A percentile compares a stretch with the other conserved stretches of the same genome.
These are phyloP conservation scores for Thalassiosira mediterranea DNA, from an alignment of 352 stramenopile species.

Conservation along the genomic window DNA sequence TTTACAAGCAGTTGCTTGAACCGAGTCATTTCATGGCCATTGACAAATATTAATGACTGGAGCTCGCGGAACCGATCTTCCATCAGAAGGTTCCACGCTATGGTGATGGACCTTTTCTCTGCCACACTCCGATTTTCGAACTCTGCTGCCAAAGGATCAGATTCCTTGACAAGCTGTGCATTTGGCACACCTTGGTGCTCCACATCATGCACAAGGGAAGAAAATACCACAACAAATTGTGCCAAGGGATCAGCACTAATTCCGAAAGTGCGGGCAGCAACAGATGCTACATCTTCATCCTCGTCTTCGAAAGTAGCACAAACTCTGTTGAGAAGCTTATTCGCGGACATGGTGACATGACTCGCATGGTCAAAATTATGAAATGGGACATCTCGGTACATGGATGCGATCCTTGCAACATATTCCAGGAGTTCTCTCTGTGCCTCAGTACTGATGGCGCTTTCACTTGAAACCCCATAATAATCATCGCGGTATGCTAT, in stretches of 20 bases:
- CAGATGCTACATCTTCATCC: conserved; percentile 32
- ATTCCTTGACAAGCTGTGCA: conserved; percentile 52
- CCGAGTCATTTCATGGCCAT: conserved; percentile 39
- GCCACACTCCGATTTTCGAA: conserved; percentile 59
- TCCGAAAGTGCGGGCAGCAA: conserved; percentile 57
- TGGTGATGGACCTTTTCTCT: conserved; percentile 62
- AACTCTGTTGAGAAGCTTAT: conserved; percentile 55
- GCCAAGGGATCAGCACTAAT: conserved; percentile 70
- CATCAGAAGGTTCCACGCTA: conserved; percentile 64
- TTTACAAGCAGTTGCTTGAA: conserved; percentile 63
- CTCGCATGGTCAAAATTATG: conserved; percentile 65
- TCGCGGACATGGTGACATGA: conserved; percentile 55
- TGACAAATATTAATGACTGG: conserved; percentile 52
- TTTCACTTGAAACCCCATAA: conserved; percentile 11
- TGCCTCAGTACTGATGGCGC: conserved; percentile 18
- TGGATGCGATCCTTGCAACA: conserved; percentile 37
- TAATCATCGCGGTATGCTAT: conserved; percentile 22
- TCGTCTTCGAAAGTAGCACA: conserved; percentile 32
- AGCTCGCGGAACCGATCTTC: conserved; percentile 46
- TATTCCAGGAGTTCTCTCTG: conserved; percentile 44
- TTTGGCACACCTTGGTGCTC: conserved; percentile 64
- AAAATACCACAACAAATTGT: conserved; percentile 66
- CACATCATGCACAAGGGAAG: conserved; percentile 63
- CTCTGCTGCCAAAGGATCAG: conserved; percentile 30
- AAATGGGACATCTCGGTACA: conserved; percentile 53